Conservation (phyloP, 257 asterid species). For the Nemophila menziesii region DNA sequence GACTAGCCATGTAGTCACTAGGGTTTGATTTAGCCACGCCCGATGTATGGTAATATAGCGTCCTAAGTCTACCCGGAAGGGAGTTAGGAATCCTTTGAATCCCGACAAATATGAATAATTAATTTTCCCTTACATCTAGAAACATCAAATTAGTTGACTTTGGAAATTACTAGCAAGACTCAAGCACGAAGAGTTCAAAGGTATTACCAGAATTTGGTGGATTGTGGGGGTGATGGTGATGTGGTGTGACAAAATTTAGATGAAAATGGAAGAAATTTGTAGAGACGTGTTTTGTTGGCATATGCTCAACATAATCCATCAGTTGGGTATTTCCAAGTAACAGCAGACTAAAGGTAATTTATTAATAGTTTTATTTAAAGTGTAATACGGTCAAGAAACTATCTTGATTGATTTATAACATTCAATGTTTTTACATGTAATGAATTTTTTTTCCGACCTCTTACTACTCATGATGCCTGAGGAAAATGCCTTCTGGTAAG, state of each 20-base stretch:
- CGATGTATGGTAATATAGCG: too few relatives aligned
- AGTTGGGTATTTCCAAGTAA: conserved; percentile 93
- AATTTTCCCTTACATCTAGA: too few relatives aligned
- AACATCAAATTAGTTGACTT: too few relatives aligned
- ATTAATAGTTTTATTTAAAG: not conserved
- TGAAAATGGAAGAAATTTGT: conserved; percentile 71
- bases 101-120: too few relatives aligned
- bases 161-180: too few relatives aligned
- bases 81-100: too few relatives aligned
- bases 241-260: conserved; percentile 77
- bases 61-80: too few relatives aligned
- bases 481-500: conserved; percentile 96
- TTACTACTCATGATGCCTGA: conserved; percentile 94
- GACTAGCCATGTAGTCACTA: too few relatives aligned
- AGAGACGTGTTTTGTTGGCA: conserved; percentile 77
- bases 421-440: conserved; percentile 45
- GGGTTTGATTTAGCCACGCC: too few relatives aligned
- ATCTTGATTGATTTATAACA: too few relatives aligned
- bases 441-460: conserved; percentile 91
- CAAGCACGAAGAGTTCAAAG: conserved; percentile 60
- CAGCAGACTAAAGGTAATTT: conserved; percentile 9
- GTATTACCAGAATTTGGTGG: conserved; percentile 72
- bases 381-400: not conserved
- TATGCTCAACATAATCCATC: conserved; percentile 87
- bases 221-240: conserved; percentile 31